These are phyloP conservation scores for Pseudophaeomoniella oleicola DNA, from an alignment of 2,329 filamentous ascomycete genomes.

Conservation along the genomic window DNA sequence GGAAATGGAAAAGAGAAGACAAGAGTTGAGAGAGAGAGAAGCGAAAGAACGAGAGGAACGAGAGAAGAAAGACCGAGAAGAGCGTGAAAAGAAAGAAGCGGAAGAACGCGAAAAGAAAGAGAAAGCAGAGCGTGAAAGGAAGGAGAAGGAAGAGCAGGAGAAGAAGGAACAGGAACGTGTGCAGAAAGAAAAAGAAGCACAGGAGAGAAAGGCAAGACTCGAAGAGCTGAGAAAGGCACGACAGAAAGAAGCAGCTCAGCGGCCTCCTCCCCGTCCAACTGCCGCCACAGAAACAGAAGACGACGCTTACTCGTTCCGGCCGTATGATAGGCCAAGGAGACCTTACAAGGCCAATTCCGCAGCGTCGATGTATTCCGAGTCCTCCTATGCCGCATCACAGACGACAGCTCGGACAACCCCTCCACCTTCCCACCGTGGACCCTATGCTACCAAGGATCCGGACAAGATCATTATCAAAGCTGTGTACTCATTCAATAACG, in stretches of 20 bases:
- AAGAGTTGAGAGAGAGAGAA: slow-evolving; percentile 13
- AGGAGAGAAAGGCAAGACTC: slow-evolving; percentile 13
- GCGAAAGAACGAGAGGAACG: slow-evolving; percentile 12
- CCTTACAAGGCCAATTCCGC: slow-evolving; percentile 43
- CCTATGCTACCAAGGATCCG: slow-evolving; percentile 78
- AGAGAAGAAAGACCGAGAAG: slow-evolving; percentile 17
- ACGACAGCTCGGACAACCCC: slow-evolving; percentile 74
- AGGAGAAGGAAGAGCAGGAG: slow-evolving; percentile 10
- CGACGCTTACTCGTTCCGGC: slow-evolving; percentile 57
- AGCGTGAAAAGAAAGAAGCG: slow-evolving; percentile 18
- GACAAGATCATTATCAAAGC: slow-evolving; percentile 93
- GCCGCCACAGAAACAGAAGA: slow-evolving; percentile 39
- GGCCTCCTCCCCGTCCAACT: slow-evolving; percentile 20
- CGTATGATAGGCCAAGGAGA: slow-evolving; percentile 56
- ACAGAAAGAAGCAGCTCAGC: slow-evolving; percentile 20
- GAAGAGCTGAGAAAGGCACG: slow-evolving; percentile 9
- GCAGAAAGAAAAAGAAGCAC: slow-evolving; percentile 17
- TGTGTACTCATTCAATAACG: slow-evolving; percentile 84
- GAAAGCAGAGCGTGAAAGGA: slow-evolving; percentile 15
- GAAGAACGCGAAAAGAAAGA: slow-evolving; percentile 22
- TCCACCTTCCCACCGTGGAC: slow-evolving; percentile 59
- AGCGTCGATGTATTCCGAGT: slow-evolving; percentile 66
- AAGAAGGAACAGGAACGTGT: slow-evolving; percentile 14
- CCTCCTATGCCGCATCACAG: slow-evolving; percentile 73
- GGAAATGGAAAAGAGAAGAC: slow-evolving; percentile 12